These are phyloP conservation scores for Xylariaceae sp. DNA, from an alignment of 2,329 filamentous ascomycete species.

Conservation along the genomic window DNA sequence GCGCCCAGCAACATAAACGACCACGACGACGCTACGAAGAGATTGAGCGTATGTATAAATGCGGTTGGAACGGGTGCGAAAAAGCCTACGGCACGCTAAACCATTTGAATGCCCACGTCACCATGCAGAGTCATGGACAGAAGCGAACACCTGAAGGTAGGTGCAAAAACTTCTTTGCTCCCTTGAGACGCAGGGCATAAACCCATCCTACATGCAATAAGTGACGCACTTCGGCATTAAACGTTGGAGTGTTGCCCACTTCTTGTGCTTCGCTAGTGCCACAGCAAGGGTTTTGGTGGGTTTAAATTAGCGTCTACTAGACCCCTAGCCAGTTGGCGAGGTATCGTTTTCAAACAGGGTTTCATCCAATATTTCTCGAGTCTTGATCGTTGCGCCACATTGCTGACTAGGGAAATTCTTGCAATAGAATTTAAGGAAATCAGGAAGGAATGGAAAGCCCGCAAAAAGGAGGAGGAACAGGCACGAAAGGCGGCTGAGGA, in stretches of 20 bases:
- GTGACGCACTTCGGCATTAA: background rate
- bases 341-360: background rate
- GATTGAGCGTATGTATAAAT: constrained; percentile 99
- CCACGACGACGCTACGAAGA: constrained; percentile 93
- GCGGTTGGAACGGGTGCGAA: constrained; percentile 96
- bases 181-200: background rate
- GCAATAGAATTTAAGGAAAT: constrained; percentile 94
- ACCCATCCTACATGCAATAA: background rate
- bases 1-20: constrained; percentile 95
- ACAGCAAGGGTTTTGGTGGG: no score
- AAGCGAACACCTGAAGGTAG: constrained; percentile 98
- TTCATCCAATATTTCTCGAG: background rate
- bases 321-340: background rate
- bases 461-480: constrained; percentile 98
- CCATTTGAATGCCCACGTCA: constrained; percentile 96
- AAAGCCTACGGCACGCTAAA: constrained; percentile 98
- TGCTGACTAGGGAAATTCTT: constrained; percentile 35
- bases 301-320: background rate
- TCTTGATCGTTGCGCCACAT: constrained; percentile 24
- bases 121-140: constrained; percentile 94
- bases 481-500: constrained; percentile 90
- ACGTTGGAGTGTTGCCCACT: no score
- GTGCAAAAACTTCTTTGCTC: constrained; percentile 37
- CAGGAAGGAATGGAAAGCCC: constrained; percentile 97
- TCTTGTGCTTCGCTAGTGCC: no score